Percentiles rank a stretch among this genome's conserved stretches.
Evolutionary conservation across 805 yeast species (phyloP).

Genomic region (Alloascoidea hylecoeti): DNA sequence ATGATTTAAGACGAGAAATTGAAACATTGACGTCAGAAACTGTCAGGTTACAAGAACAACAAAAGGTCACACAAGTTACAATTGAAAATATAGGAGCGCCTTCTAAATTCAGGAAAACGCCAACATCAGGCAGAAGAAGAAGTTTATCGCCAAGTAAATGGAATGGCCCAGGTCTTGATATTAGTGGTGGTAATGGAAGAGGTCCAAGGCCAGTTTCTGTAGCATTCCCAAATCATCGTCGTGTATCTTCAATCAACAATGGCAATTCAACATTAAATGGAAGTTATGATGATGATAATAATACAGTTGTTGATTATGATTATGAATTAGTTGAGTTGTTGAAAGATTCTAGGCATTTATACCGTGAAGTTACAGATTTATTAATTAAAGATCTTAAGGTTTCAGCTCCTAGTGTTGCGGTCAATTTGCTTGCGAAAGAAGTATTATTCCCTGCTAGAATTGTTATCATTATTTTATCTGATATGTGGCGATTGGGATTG

Average conservation of each 20-base stretch:
- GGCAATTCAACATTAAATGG: conserved; percentile 3
- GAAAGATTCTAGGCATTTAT: conserved; percentile 49
- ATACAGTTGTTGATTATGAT: conserved; percentile 21
- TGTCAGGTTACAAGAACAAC: conserved; percentile 20
- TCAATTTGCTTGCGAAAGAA: conserved; percentile 74
- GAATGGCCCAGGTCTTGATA: background rate
- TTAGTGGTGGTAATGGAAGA: background rate
- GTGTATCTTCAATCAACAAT: background rate
- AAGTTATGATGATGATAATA: conserved; percentile 9
- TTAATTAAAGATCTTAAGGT: conserved; percentile 72
- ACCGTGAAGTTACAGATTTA: conserved; percentile 77
- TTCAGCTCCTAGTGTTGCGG: conserved; percentile 77
- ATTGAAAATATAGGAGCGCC: background rate
- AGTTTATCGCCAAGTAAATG: background rate
- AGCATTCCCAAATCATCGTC: background rate
- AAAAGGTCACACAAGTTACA: conserved; percentile 16
- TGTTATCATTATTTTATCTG: conserved; percentile 80
- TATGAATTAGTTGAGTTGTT: conserved; percentile 59
- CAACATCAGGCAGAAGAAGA: conserved; percentile 1
- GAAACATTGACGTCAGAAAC: conserved; percentile 13
- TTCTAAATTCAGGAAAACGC: background rate
- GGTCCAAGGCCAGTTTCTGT: conserved; percentile 4
- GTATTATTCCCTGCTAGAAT: conserved; percentile 94
- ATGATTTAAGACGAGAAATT: conserved; percentile 17
- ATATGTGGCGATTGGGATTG: conserved; percentile 96